These are phyloP conservation scores for Periconia digitata DNA, from an alignment of 2,329 filamentous ascomycete species.

Conservation along the genomic window DNA sequence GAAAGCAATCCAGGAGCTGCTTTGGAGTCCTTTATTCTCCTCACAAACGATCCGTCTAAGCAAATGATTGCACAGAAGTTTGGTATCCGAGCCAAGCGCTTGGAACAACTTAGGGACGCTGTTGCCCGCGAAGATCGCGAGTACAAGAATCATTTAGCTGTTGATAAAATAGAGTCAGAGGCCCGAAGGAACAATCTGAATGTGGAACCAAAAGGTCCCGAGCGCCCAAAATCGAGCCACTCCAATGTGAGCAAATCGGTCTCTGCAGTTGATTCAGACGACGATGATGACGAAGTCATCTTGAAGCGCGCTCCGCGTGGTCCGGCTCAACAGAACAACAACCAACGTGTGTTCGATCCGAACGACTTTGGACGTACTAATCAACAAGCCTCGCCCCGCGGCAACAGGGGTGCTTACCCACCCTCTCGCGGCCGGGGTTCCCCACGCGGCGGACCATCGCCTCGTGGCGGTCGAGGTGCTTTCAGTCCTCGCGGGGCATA, in stretches of 20 bases:
- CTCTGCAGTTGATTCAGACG: conserved; percentile 27
- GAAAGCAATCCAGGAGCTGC: conserved; percentile 51
- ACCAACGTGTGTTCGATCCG: conserved; percentile 48
- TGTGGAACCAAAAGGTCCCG: conserved; percentile 16
- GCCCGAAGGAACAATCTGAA: conserved; percentile 19
- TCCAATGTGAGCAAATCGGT: conserved; percentile 18
- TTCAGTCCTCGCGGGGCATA: conserved; percentile 35
- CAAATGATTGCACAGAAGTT: conserved; percentile 52
- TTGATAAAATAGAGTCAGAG: conserved; percentile 42
- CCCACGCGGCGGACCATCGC: conserved; percentile 19
- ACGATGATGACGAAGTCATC: conserved; percentile 44
- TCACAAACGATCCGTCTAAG: conserved; percentile 53
- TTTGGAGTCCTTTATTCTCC: conserved; percentile 54
- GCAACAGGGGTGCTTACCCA: conserved; percentile 34
- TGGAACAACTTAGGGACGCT: conserved; percentile 53
- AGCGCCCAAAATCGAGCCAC: conserved; percentile 33
- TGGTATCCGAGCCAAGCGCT: conserved; percentile 52
- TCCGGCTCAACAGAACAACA: conserved; percentile 29
- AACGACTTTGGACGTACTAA: conserved; percentile 50
- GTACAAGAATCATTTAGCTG: conserved; percentile 44
- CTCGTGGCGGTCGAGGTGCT: conserved; percentile 30
- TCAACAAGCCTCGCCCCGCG: conserved; percentile 33
- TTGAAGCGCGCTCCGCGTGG: conserved; percentile 42
- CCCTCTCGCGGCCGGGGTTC: conserved; percentile 21
- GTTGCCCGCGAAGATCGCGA: conserved; percentile 53